These are phyloP conservation scores for Trametes gibbosa DNA, from an alignment of 768 basidiomycete species.

Conservation along the genomic window DNA sequence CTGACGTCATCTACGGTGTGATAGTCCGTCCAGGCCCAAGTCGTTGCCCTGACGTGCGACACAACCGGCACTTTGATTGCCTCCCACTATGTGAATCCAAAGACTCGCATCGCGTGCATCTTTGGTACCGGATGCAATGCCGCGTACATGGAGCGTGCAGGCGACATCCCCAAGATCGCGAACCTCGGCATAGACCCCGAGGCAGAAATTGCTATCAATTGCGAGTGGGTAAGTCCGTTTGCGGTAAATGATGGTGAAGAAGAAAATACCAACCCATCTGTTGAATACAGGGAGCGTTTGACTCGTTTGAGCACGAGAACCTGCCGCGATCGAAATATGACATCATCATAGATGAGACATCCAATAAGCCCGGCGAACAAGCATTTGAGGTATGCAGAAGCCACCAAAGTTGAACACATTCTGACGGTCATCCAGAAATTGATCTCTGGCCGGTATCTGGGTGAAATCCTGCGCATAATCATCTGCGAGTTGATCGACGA, in stretches of 20 bases:
- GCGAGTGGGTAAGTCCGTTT: constrained; percentile 70
- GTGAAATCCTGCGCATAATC: constrained; percentile 94
- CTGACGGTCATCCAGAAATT: constrained; percentile 61
- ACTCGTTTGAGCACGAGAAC: constrained; percentile 92
- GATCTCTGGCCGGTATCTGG: constrained; percentile 93
- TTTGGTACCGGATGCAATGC: constrained; percentile 99
- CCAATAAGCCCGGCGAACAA: constrained; percentile 96
- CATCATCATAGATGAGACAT: constrained; percentile 83
- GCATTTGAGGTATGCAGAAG: constrained; percentile 69
- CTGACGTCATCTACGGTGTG: not conserved
- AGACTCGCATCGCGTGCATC: constrained; percentile 91
- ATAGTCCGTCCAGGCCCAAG: constrained; percentile 77
- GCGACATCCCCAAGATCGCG: constrained; percentile 82
- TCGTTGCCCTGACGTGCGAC: constrained; percentile 93
- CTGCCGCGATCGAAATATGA: constrained; percentile 96
- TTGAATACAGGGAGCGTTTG: constrained; percentile 81
- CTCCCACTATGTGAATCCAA: constrained; percentile 90
- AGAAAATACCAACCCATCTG: not conserved
- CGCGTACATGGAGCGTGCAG: constrained; percentile 92
- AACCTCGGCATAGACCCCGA: constrained; percentile 63
- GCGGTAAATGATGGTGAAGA: too few species aligned
- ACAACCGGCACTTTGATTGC: constrained; percentile 98
- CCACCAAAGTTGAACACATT: not conserved
- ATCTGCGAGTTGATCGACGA: constrained; percentile 95
- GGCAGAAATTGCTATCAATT: constrained; percentile 91